Percentiles rank a stretch among this genome's conserved stretches.
Evolutionary conservation across 139 green algal species (phyloP).

Genomic region (Picochlorum sp.): DNA sequence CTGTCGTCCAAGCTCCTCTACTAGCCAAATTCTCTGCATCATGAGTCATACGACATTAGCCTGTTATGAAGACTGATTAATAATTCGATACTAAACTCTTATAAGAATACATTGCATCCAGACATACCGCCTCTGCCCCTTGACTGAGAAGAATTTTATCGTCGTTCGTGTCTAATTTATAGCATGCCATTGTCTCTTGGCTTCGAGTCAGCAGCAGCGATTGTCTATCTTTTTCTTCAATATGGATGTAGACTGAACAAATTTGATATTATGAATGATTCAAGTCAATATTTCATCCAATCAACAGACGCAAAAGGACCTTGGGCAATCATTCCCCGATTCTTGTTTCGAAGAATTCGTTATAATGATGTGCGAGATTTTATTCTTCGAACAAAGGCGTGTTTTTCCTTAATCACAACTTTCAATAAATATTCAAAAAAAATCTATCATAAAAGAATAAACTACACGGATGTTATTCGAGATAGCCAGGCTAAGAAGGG

Average conservation of each 20-base stretch:
- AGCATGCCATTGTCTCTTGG: background rate
- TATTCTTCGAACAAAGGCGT: too few species aligned
- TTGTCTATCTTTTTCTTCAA: background rate
- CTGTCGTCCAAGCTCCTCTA: conserved; percentile 25
- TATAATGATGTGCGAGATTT: too few species aligned
- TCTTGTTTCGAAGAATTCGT: too few species aligned
- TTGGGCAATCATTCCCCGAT: too few species aligned
- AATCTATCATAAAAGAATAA: too few species aligned
- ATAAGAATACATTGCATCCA: background rate
- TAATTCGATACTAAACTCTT: background rate
- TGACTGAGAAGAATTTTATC: conserved; percentile 18
- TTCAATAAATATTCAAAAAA: too few species aligned
- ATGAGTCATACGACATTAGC: background rate
- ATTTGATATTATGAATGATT: too few species aligned
- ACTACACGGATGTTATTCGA: background rate
- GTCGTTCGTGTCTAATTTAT: background rate
- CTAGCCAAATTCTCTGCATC: conserved; percentile 44
- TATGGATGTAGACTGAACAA: too few species aligned
- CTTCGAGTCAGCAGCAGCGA: background rate
- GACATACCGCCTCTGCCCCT: conserved; percentile 24
- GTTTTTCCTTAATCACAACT: too few species aligned
- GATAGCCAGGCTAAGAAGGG: conserved; percentile 56
- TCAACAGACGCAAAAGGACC: too few species aligned
- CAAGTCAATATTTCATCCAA: too few species aligned
- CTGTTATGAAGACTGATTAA: background rate